Percentiles rank a stretch among this genome's conserved stretches.
Conservation (phyloP, 768 basidiomycete genomes). For the Boletus rufocinnamomeus region DNA sequence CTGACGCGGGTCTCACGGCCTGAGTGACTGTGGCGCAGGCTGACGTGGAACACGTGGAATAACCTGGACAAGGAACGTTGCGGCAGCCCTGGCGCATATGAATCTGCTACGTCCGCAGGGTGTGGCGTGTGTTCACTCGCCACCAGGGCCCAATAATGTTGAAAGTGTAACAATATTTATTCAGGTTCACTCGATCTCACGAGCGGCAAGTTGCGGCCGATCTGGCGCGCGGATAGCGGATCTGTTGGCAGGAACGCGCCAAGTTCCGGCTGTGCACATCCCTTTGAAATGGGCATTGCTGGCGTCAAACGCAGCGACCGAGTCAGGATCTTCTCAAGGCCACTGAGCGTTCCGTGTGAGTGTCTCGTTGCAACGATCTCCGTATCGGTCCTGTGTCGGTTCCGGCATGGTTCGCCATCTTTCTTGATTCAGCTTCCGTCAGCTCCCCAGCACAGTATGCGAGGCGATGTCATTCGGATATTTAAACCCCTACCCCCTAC, state of each 20-base stretch:
- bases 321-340: slow-evolving; percentile 18
- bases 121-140: background rate
- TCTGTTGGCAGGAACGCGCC: slow-evolving; percentile 16
- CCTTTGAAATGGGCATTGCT: background rate
- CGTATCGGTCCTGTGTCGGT: slow-evolving; percentile 31
- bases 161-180: background rate
- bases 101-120: background rate
- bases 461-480: slow-evolving; percentile 32
- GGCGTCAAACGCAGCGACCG: slow-evolving; percentile 15
- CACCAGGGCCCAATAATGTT: background rate
- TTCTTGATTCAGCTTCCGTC: slow-evolving; percentile 26
- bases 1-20: background rate
- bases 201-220: slow-evolving; percentile 5
- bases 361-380: slow-evolving; percentile 18
- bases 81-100: slow-evolving; percentile 15
- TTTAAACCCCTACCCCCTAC: slow-evolving; percentile 28
- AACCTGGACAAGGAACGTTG: background rate
- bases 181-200: background rate
- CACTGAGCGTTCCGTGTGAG: slow-evolving; percentile 21
- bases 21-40: background rate
- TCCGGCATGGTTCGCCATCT: slow-evolving; percentile 27
- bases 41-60: background rate
- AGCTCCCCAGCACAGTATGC: slow-evolving; percentile 12
- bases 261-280: slow-evolving; percentile 22
- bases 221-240: slow-evolving; percentile 13